Percentiles rank a stretch among this genome's conserved stretches.
phyloP scores from a whole-genome alignment of 306 rosid genomes.

The Begonia masoniana region DNA sequence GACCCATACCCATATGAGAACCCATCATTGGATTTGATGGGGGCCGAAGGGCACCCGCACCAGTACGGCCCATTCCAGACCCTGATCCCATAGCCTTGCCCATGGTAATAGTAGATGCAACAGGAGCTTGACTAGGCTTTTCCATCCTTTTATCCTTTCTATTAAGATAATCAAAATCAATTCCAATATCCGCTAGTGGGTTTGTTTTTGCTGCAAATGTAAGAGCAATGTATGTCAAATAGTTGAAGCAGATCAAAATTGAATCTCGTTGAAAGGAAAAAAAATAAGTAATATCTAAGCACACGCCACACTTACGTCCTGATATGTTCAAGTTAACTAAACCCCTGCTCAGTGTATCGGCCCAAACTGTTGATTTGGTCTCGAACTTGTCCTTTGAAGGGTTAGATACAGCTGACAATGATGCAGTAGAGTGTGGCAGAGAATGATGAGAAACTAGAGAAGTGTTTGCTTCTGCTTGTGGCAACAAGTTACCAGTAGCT shows the following conservation, averaged over 20 bases:
- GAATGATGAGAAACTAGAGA: constrained; percentile 27
- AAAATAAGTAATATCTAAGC: neutral
- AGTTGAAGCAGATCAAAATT: constrained; percentile 1
- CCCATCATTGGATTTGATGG: constrained; percentile 46
- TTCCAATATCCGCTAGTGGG: constrained; percentile 80
- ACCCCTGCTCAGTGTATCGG: constrained; percentile 90
- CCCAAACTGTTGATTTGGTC: constrained; percentile 94
- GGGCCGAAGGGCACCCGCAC: constrained; percentile 57
- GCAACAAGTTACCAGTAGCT: constrained; percentile 23
- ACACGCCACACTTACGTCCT: constrained; percentile 57
- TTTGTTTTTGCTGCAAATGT: constrained; percentile 70
- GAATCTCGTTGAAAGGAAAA: neutral
- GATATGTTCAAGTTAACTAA: constrained; percentile 91
- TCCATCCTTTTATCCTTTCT: constrained; percentile 97
- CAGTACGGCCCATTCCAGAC: constrained; percentile 82
- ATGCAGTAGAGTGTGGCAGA: constrained; percentile 27
- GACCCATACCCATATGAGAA: constrained; percentile 39
- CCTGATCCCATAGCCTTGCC: constrained; percentile 99
- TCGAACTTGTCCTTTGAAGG: constrained; percentile 78
- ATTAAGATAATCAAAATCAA: constrained; percentile 86
- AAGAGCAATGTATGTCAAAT: constrained; percentile 5
- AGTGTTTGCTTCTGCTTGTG: constrained; percentile 27
- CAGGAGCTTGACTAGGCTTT: constrained; percentile 52
- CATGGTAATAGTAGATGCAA: constrained; percentile 69
- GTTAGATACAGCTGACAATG: constrained; percentile 39